Percentiles rank a stretch among this genome's conserved stretches.
These are phyloP conservation scores for Macroventuria anomochaeta DNA, from an alignment of 2,329 filamentous ascomycete genomes.

Conservation along the genomic window DNA sequence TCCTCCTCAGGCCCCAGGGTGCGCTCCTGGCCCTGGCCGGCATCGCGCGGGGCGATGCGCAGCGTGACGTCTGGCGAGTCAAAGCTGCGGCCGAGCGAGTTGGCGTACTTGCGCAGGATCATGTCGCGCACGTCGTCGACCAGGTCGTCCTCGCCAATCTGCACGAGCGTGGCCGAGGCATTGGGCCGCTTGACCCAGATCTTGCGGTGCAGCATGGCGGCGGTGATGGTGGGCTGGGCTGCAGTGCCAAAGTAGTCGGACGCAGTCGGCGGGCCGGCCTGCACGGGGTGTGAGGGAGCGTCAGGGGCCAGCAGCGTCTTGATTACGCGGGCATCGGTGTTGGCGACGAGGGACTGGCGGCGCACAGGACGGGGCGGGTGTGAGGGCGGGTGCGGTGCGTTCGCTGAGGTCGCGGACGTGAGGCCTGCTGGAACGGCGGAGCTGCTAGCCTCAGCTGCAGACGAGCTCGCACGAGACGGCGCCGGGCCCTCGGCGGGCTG, in stretches of 20 bases:
- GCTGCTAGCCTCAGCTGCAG: too few relatives aligned
- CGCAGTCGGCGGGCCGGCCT: too few relatives aligned
- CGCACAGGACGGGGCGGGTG: slow-evolving; percentile 51
- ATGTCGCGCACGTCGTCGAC: slow-evolving; percentile 94
- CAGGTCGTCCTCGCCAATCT: slow-evolving; percentile 84
- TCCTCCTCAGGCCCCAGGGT: slow-evolving; percentile 84
- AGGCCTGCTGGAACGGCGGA: slow-evolving; percentile 25
- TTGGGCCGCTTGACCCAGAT: slow-evolving; percentile 92
- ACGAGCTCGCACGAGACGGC: slow-evolving; percentile 22
- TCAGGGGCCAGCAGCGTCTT: slow-evolving; percentile 61
- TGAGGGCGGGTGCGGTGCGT: slow-evolving; percentile 14
- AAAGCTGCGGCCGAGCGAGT: slow-evolving; percentile 86
- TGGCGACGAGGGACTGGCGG: slow-evolving; percentile 49
- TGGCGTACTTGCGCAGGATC: slow-evolving; percentile 91
- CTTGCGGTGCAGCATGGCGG: slow-evolving; percentile 67
- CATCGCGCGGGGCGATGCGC: slow-evolving; percentile 75
- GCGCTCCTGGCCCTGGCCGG: slow-evolving; percentile 63
- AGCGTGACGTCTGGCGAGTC: slow-evolving; percentile 89
- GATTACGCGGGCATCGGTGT: slow-evolving; percentile 54
- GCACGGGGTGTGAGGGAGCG: too few relatives aligned
- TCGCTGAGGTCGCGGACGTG: too few relatives aligned
- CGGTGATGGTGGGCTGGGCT: slow-evolving; percentile 33
- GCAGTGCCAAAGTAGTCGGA: slow-evolving; percentile 51
- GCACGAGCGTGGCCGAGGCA: slow-evolving; percentile 85
- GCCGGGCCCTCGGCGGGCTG: slow-evolving; percentile 10